Percentiles rank a stretch among this genome's conserved stretches.
Conservation (phyloP, 495 filamentous ascomycete species). For the Aspergillus egyptiacus region DNA sequence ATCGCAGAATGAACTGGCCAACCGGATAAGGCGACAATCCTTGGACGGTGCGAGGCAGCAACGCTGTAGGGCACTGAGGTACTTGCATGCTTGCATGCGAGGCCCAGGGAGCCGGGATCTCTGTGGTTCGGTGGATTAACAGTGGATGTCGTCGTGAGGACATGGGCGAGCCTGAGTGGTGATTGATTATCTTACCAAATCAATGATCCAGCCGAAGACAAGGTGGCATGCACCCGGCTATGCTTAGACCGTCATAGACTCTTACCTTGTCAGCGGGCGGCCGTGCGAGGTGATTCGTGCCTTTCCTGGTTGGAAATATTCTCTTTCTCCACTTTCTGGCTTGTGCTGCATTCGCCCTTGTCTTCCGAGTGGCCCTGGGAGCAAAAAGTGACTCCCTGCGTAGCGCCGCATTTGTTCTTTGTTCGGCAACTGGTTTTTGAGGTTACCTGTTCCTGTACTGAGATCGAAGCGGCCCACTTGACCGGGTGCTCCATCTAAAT, state of each 20-base stretch:
- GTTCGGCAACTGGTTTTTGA: constrained; percentile 3
- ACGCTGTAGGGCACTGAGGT: constrained; percentile 14
- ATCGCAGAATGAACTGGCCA: constrained; percentile 4
- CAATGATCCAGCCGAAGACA: constrained; percentile 12
- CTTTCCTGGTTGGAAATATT: constrained; percentile 6
- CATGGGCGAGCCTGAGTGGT: constrained; percentile 17
- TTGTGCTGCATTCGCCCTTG: not conserved
- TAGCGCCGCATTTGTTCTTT: constrained; percentile 2
- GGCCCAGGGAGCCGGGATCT: constrained; percentile 5
- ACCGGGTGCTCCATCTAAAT: constrained; percentile 4
- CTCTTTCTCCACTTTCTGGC: constrained; percentile 8
- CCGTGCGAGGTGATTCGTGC: constrained; percentile 3
- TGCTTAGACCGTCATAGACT: constrained; percentile 14
- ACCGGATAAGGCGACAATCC: constrained; percentile 17
- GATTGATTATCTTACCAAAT: constrained; percentile 10
- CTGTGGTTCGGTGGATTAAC: constrained; percentile 12
- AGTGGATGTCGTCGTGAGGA: constrained; percentile 20
- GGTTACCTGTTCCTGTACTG: constrained; percentile 3
- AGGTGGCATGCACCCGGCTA: constrained; percentile 5
- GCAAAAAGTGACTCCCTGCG: constrained; percentile 3
- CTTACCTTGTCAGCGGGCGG: constrained; percentile 19
- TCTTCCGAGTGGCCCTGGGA: not conserved
- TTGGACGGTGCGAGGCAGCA: constrained; percentile 16
- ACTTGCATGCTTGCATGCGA: constrained; percentile 16
- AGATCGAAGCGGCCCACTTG: constrained; percentile 14